phyloP scores from a whole-genome alignment of 192 early-diverging fungal species.

The Mortierella claussenii region DNA sequence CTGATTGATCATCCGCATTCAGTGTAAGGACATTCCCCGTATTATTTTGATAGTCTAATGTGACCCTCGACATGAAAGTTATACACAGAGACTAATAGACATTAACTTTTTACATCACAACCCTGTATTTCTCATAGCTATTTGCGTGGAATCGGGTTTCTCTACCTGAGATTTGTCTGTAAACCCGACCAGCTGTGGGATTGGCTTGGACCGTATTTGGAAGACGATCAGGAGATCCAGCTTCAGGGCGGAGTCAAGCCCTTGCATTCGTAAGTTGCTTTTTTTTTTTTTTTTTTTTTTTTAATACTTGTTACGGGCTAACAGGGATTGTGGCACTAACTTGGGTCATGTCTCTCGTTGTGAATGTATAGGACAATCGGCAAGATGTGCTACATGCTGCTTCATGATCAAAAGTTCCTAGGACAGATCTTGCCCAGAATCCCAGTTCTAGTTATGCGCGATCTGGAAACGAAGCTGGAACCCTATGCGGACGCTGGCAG shows the following conservation, averaged over 20 bases:
- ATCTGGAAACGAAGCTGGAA: slow-evolving; percentile 73
- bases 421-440: slow-evolving; percentile 87
- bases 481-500: slow-evolving; percentile 54
- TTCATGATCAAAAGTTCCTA: slow-evolving; percentile 81
- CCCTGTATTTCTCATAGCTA: slow-evolving; percentile 64
- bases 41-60: too few relatives aligned
- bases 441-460: slow-evolving; percentile 82
- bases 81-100: too few relatives aligned
- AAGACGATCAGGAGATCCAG: slow-evolving; percentile 81
- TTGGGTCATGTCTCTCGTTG: slow-evolving; percentile 10
- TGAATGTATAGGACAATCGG: slow-evolving; percentile 74
- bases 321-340: not conserved
- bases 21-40: slow-evolving; percentile 65
- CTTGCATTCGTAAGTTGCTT: slow-evolving; percentile 60
- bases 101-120: too few relatives aligned
- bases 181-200: slow-evolving; percentile 80
- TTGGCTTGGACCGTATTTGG: slow-evolving; percentile 81
- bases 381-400: slow-evolving; percentile 67
- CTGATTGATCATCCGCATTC: slow-evolving; percentile 81
- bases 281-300: not conserved
- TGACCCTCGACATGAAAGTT: too few relatives aligned
- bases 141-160: slow-evolving; percentile 80
- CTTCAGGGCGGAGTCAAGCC: slow-evolving; percentile 68
- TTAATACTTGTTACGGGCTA: not conserved
- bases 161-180: slow-evolving; percentile 87